These are phyloP conservation scores for Skeletonema costatum DNA, from an alignment of 108 stramenopile genomes.

Conservation along the genomic window DNA sequence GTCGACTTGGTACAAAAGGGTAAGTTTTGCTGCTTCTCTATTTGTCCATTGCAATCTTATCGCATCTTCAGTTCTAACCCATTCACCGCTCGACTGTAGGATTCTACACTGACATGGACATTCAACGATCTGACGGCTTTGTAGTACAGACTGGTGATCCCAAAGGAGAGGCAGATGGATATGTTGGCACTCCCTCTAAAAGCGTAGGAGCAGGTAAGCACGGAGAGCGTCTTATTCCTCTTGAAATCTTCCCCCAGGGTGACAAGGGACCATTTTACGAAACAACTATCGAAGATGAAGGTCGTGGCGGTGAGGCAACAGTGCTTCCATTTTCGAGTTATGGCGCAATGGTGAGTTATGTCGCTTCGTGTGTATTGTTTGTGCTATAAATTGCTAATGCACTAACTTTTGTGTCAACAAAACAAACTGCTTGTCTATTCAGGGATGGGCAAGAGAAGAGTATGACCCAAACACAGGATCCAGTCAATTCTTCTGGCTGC, in stretches of 20 bases:
- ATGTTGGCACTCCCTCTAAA: conserved; percentile 82
- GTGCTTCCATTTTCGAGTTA: conserved; percentile 91
- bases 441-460: conserved; percentile 95
- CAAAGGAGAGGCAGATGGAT: conserved; percentile 89
- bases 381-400: too few relatives aligned
- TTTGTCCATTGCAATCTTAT: background rate
- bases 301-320: conserved; percentile 93
- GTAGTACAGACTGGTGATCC: conserved; percentile 97
- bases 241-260: conserved; percentile 88
- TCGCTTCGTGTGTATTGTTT: too few relatives aligned
- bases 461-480: conserved; percentile 93
- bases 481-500: conserved; percentile 96
- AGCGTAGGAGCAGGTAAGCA: conserved; percentile 75
- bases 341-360: conserved; percentile 73
- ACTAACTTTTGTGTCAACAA: too few relatives aligned
- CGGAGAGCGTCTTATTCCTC: conserved; percentile 90
- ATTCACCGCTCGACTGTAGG: background rate
- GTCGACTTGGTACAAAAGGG: conserved; percentile 95
- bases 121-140: conserved; percentile 96
- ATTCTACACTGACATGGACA: conserved; percentile 94
- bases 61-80: background rate
- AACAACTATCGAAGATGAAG: conserved; percentile 94
- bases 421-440: too few relatives aligned
- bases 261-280: conserved; percentile 94
- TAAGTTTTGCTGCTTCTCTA: background rate